Evolutionary conservation across 192 early-diverging fungal genomes (phyloP).

Genomic region (Coemansia sp.): DNA sequence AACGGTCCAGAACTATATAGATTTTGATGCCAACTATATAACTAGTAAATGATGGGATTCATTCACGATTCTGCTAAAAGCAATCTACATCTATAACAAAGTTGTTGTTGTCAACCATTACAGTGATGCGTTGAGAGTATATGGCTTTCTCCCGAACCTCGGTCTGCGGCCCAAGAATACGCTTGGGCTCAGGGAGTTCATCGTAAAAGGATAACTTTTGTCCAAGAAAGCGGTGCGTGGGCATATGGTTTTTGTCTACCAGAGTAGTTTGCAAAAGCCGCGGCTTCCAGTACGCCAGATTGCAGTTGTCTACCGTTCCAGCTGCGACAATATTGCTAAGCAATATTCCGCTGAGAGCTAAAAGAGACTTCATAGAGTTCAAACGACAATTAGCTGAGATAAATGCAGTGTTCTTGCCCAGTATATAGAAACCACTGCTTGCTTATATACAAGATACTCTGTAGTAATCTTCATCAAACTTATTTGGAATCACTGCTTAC

Average conservation of each 20-base stretch:
- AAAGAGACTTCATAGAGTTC: too few relatives aligned
- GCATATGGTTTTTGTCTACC: constrained; percentile 21
- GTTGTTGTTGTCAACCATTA: constrained; percentile 28
- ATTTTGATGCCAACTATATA: too few relatives aligned
- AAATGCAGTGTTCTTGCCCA: too few relatives aligned
- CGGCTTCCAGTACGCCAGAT: constrained; percentile 37
- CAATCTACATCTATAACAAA: constrained; percentile 39
- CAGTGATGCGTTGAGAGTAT: constrained; percentile 25
- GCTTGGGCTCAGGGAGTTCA: constrained; percentile 19
- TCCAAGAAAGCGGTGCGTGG: constrained; percentile 2
- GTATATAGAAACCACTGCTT: too few relatives aligned
- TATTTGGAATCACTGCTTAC: too few relatives aligned
- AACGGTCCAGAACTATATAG: background rate
- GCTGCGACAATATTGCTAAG: background rate
- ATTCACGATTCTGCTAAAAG: constrained; percentile 9
- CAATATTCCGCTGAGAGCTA: background rate
- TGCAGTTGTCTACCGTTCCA: constrained; percentile 28
- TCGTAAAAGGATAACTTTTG: constrained; percentile 31
- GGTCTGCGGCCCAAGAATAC: constrained; percentile 31
- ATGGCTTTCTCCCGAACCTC: constrained; percentile 22
- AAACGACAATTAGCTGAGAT: too few relatives aligned
- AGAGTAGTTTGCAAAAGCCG: constrained; percentile 23
- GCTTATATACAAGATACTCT: too few relatives aligned
- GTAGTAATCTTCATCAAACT: too few relatives aligned
- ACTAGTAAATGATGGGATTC: background rate